Percentiles rank a stretch among this genome's conserved stretches.
Evolutionary conservation across 2,329 filamentous ascomycete genomes (phyloP).

Genomic region (Fusarium austroafricanum): DNA sequence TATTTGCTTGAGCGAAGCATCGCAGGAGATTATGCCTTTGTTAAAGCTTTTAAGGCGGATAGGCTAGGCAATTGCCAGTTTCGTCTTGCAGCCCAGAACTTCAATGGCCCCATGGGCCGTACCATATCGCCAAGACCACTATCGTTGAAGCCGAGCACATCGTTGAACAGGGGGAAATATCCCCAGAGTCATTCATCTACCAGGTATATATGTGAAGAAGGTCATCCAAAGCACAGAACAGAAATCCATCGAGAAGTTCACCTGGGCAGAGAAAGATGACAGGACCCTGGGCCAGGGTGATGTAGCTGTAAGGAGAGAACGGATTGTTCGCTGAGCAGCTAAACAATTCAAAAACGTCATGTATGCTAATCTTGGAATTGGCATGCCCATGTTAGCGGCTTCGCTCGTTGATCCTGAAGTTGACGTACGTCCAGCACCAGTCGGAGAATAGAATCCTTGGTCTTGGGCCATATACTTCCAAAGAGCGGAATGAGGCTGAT

Average conservation of each 20-base stretch:
- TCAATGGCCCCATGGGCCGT: conserved; percentile 93
- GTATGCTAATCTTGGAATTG: conserved; percentile 93
- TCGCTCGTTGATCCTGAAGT: conserved; percentile 82
- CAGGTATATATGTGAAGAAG: conserved; percentile 92
- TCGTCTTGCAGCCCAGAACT: conserved; percentile 87
- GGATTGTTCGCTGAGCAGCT: conserved; percentile 84
- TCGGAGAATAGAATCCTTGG: conserved; percentile 84
- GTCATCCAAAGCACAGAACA: conserved; percentile 82
- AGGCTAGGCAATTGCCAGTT: conserved; percentile 92
- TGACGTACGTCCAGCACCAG: conserved; percentile 79
- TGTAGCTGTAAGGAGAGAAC: conserved; percentile 80
- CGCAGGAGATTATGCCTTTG: conserved; percentile 88
- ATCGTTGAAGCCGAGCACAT: conserved; percentile 95
- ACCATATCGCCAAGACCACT: conserved; percentile 82
- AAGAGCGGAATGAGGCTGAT: conserved; percentile 76
- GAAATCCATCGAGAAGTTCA: conserved; percentile 89
- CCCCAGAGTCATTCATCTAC: conserved; percentile 88
- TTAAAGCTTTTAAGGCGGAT: conserved; percentile 94
- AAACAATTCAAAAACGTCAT: conserved; percentile 96
- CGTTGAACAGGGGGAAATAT: conserved; percentile 87
- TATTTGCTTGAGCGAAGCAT: conserved; percentile 92
- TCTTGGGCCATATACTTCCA: conserved; percentile 74
- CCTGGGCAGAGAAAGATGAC: conserved; percentile 74
- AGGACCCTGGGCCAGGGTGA: conserved; percentile 74
- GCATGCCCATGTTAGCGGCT: conserved; percentile 92